phyloP scores from a whole-genome alignment of 768 basidiomycete genomes.

The Strobilomyces echinocephalus region DNA sequence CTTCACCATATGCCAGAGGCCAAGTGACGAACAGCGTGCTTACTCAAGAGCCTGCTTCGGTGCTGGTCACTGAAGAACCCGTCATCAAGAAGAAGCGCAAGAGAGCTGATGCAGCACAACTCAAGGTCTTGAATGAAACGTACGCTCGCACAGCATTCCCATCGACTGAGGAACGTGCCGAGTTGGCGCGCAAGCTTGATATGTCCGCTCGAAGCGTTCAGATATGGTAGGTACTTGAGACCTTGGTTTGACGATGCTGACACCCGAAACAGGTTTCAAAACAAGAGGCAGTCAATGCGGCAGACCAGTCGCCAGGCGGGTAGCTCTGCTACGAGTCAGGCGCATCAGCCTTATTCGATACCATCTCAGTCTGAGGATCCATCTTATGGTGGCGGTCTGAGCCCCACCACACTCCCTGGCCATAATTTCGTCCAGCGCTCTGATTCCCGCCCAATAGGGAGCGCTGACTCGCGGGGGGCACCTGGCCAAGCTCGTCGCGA shows the following conservation, averaged over 20 bases:
- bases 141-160: constrained; percentile 82
- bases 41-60: constrained; percentile 31
- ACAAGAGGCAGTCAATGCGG: constrained; percentile 78
- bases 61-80: constrained; percentile 52
- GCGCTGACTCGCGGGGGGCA: constrained; percentile 25
- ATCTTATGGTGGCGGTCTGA: constrained; percentile 34
- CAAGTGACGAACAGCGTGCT: constrained; percentile 28
- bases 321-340: constrained; percentile 37
- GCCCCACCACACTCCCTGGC: constrained; percentile 27
- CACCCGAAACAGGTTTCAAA: constrained; percentile 66
- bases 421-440: constrained; percentile 38
- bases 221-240: constrained; percentile 57
- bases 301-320: constrained; percentile 67
- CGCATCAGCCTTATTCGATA: constrained; percentile 49
- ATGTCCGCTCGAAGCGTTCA: constrained; percentile 85
- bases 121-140: constrained; percentile 76
- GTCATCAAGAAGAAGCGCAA: constrained; percentile 84
- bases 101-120: constrained; percentile 74
- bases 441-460: constrained; percentile 36
- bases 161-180: constrained; percentile 79
- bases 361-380: constrained; percentile 32
- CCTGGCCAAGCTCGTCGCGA: constrained; percentile 39
- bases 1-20: constrained; percentile 52
- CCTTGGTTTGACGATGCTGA: constrained; percentile 16
- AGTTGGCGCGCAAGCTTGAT: constrained; percentile 68